phyloP scores from a whole-genome alignment of 106 monocot species.

The Amphibolis antarctica region DNA sequence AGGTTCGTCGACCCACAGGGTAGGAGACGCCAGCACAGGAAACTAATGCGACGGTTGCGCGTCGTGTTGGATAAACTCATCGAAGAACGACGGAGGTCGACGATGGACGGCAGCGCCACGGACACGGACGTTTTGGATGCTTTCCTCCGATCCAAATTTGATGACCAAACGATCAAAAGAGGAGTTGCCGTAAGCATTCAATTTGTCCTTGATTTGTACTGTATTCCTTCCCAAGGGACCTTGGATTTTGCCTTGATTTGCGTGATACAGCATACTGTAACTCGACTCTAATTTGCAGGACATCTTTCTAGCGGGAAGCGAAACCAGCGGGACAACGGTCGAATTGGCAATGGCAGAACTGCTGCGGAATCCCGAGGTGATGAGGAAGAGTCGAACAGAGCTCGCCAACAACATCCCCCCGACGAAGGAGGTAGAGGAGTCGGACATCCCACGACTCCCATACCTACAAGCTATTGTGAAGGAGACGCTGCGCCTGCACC shows the following conservation, averaged over 20 bases:
- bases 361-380: conserved; percentile 15
- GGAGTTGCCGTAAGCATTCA: not conserved
- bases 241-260: too few species aligned
- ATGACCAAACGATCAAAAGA: not conserved
- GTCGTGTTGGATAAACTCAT: conserved; percentile 8
- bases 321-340: conserved; percentile 31
- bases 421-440: conserved; percentile 23
- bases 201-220: not conserved
- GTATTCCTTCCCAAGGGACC: not conserved
- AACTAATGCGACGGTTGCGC: not conserved
- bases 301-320: conserved; percentile 36
- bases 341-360: conserved; percentile 62
- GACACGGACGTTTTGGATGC: conserved; percentile 17
- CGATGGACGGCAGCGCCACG: not conserved
- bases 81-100: not conserved
- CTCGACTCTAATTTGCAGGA: conserved; percentile 17
- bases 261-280: too few species aligned
- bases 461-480: conserved; percentile 45
- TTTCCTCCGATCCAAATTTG: conserved; percentile 8
- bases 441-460: conserved; percentile 24
- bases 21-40: not conserved
- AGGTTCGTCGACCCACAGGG: conserved; percentile 22
- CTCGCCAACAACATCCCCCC: conserved; percentile 3
- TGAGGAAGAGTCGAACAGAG: conserved; percentile 25
- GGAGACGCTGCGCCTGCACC: conserved; percentile 46